Conservation (phyloP, 1,139 yeast genomes). For the Lipomyces yarrowii region DNA sequence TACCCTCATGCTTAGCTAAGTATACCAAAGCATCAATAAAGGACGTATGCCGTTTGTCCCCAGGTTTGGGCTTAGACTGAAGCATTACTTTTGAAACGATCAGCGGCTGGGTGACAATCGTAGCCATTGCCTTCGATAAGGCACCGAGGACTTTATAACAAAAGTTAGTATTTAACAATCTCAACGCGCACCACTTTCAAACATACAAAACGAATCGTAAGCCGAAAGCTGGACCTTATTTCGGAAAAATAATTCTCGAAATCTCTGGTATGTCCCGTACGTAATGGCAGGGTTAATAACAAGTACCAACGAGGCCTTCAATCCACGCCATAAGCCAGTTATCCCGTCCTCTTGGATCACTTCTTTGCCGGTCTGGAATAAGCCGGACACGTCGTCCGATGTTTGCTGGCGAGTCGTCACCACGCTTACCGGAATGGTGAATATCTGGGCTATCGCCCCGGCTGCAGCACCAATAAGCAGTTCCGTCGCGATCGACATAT, state of each 20-base stretch:
- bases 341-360: slow-evolving; percentile 69
- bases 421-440: slow-evolving; percentile 82
- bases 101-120: slow-evolving; percentile 79
- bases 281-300: slow-evolving; percentile 87
- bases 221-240: slow-evolving; percentile 57
- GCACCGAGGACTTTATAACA: slow-evolving; percentile 59
- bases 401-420: slow-evolving; percentile 86
- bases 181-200: background rate
- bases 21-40: slow-evolving; percentile 59
- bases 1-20: slow-evolving; percentile 55
- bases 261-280: slow-evolving; percentile 77
- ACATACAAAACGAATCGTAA: slow-evolving; percentile 27
- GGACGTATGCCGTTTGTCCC: slow-evolving; percentile 45
- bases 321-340: slow-evolving; percentile 80
- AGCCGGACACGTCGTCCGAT: slow-evolving; percentile 8
- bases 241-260: slow-evolving; percentile 58
- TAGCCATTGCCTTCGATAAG: slow-evolving; percentile 77
- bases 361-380: slow-evolving; percentile 53
- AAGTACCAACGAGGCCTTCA: slow-evolving; percentile 76
- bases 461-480: slow-evolving; percentile 80
- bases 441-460: slow-evolving; percentile 80
- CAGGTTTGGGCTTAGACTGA: slow-evolving; percentile 53
- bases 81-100: slow-evolving; percentile 83
- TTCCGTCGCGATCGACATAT: slow-evolving; percentile 65
- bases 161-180: background rate